These are phyloP conservation scores for Chimonanthus salicifolius DNA, from an alignment of 164 flowering plant species.

Conservation along the genomic window DNA sequence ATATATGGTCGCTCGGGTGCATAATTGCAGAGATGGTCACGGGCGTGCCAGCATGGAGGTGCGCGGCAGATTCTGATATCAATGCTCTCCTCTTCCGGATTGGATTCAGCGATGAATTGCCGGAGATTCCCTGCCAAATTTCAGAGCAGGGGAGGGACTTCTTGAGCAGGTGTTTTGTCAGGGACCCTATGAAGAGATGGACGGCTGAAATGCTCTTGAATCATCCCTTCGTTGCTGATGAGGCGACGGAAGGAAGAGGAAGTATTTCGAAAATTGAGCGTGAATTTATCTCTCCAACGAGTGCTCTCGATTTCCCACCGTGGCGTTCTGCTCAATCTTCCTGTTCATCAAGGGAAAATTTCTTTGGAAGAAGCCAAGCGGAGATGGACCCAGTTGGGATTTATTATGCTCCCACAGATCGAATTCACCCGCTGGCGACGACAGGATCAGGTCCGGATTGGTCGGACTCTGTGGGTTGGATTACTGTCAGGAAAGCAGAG, in stretches of 20 bases:
- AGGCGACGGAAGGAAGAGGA: not conserved
- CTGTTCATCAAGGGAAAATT: not conserved
- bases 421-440: conserved; percentile 18
- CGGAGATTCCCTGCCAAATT: too few species aligned
- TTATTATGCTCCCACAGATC: conserved; percentile 12
- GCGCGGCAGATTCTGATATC: too few species aligned
- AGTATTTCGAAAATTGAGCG: not conserved
- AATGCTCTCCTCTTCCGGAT: too few species aligned
- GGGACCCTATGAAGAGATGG: too few species aligned
- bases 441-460: conserved; percentile 17
- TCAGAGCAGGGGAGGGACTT: too few species aligned
- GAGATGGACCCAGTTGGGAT: not conserved
- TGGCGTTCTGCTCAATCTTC: conserved; percentile 16
- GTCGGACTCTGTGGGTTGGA: conserved; percentile 26
- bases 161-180: too few species aligned
- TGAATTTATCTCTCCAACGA: too few species aligned
- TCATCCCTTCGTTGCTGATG: conserved; percentile 44
- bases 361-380: not conserved
- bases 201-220: conserved; percentile 8
- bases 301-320: conserved; percentile 15
- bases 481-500: conserved; percentile 15
- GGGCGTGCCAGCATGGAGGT: too few species aligned
- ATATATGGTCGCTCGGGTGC: conserved; percentile 69
- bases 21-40: conserved; percentile 48
- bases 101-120: too few species aligned